Evolutionary conservation across 305 asterid genomes (phyloP), one percentile per base, ranked within the genome.

Genomic region (Withania somnifera): DNA sequence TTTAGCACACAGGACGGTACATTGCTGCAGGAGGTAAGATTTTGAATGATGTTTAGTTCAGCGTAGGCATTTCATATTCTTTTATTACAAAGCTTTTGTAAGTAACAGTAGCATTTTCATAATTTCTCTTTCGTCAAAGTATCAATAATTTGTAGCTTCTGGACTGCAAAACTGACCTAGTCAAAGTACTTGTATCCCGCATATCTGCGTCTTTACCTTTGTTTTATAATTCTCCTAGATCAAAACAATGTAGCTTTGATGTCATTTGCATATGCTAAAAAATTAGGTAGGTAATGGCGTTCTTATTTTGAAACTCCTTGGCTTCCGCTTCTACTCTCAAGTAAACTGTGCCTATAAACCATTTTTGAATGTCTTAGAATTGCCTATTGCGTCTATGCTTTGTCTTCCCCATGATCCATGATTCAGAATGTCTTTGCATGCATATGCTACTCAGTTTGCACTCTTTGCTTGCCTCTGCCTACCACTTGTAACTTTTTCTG

Each of bases 21-120:
- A 40, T 91, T 89, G 80, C 77, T 91, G 84, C 99, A 94, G 90
- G 99, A 94, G 98, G 99, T 94, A 92, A 34, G 34, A 28, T 53
- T 78, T 79, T 82, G 54, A 13, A 47, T 71, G 50, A 9, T 19
- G 22, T 28, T 77, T 77, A 73, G 52, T 67, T 66, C 26, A 2
- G 36, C 34, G n/a, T 42, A 61, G n/a, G 17, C 9, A 9, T 45
- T 40, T 47, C 56, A 3, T 10, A 15, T 78, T 64, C n/a, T 19
- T 11, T 11, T 50, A 54, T 28, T 66, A 1, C 57, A 24, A 52
- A 34, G 7, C 26, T 71, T 3, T 19, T 13, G 11, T 45, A 26
- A 69, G 53, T 50, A 22, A 28, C 22, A 42, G 56, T 14, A 69
- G 36, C 78, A 69, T 40, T 42, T 69, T 42, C 52, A 10, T 68